These are phyloP conservation scores for Neoarthrinium moseri DNA, from an alignment of 2,329 filamentous ascomycete species.

Conservation along the genomic window DNA sequence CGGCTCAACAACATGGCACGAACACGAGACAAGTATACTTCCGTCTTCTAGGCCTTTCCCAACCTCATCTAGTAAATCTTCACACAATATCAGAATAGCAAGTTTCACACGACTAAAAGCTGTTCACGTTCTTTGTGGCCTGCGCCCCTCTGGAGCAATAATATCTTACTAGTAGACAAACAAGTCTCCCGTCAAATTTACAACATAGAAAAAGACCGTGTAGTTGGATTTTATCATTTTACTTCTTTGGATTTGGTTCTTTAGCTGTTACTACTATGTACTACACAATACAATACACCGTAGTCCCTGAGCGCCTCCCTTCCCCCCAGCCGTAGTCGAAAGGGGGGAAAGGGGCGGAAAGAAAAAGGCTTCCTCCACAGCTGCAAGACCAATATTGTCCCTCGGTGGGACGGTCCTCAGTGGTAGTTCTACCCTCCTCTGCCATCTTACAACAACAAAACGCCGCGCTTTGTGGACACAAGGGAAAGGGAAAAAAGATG, in stretches of 20 bases:
- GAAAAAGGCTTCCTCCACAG: background rate
- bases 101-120: no score
- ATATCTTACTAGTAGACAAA: no score
- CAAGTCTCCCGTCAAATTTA: no score
- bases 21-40: no score
- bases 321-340: constrained; percentile 1
- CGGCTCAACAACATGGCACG: no score
- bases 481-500: background rate
- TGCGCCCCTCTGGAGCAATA: no score
- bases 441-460: background rate
- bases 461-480: constrained; percentile 5
- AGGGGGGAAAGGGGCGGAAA: background rate
- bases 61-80: no score
- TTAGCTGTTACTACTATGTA: constrained; percentile 9
- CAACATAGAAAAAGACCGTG: no score
- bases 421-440: background rate
- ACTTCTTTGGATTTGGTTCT: constrained; percentile 8
- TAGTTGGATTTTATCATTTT: constrained; percentile 7
- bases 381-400: background rate
- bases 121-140: no score
- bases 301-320: no score
- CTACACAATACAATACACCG: background rate
- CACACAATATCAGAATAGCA: no score
- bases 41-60: no score
- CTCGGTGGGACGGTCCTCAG: background rate